These are phyloP conservation scores for Suillus subluteus DNA, from an alignment of 768 basidiomycete genomes.

Conservation along the genomic window DNA sequence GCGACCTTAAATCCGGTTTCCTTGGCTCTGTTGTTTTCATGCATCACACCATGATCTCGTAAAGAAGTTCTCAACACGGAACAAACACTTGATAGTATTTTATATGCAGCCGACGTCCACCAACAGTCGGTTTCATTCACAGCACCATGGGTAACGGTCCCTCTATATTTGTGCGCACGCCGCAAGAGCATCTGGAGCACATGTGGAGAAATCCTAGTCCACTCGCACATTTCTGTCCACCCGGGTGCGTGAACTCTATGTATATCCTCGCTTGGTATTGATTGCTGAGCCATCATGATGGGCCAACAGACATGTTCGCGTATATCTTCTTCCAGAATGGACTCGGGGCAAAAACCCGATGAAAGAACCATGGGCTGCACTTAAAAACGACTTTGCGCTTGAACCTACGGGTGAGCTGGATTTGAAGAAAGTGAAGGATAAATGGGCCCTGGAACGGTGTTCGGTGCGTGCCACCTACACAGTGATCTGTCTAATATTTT, in stretches of 20 bases:
- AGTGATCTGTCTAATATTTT: neutral
- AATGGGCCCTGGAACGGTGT: slow-evolving; percentile 24
- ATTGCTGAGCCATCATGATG: neutral
- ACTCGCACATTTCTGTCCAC: slow-evolving; percentile 7
- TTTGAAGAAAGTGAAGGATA: slow-evolving; percentile 21
- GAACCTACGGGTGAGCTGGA: slow-evolving; percentile 26
- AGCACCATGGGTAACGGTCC: slow-evolving; percentile 12
- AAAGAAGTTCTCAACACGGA: neutral
- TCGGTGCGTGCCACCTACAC: neutral
- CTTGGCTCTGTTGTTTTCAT: slow-evolving; percentile 2
- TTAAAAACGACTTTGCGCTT: slow-evolving; percentile 31
- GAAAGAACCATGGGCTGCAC: slow-evolving; percentile 28
- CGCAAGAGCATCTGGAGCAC: slow-evolving; percentile 16
- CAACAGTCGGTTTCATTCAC: neutral
- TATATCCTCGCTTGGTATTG: neutral
- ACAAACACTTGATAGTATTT: neutral
- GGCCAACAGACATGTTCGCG: slow-evolving; percentile 31
- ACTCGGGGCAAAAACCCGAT: slow-evolving; percentile 32
- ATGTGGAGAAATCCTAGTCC: slow-evolving; percentile 7
- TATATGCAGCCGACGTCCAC: neutral
- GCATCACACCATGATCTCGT: neutral
- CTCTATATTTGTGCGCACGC: slow-evolving; percentile 16
- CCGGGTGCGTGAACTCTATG: slow-evolving; percentile 7
- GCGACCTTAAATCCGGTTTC: neutral
- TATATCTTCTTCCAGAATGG: slow-evolving; percentile 36